Percentiles rank a stretch among this genome's conserved stretches.
Evolutionary conservation across 495 filamentous ascomycete genomes (phyloP).

Genomic region (Parmelia sp.): DNA sequence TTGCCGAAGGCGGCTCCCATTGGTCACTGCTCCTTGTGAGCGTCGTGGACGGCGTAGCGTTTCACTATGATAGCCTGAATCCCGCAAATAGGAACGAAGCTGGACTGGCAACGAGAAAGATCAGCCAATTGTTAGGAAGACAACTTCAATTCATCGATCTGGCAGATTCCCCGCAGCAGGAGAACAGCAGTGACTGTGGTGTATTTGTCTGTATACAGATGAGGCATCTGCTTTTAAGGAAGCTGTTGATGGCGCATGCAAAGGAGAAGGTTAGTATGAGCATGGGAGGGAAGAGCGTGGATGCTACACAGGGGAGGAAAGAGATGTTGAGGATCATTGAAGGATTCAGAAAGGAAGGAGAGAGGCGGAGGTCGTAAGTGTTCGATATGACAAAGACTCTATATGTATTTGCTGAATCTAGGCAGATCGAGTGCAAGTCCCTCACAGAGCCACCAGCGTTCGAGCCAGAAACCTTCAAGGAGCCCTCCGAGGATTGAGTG

Average conservation of each 20-base stretch:
- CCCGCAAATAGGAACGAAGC: conserved; percentile 73
- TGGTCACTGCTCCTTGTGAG: conserved; percentile 93
- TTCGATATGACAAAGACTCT: conserved; percentile 16
- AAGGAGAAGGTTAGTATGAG: conserved; percentile 88
- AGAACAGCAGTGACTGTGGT: conserved; percentile 88
- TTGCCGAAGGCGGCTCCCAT: conserved; percentile 84
- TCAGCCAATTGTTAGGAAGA: conserved; percentile 57
- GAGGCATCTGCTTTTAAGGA: conserved; percentile 76
- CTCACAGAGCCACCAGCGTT: conserved; percentile 4
- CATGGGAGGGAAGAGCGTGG: conserved; percentile 70
- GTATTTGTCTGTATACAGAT: conserved; percentile 94
- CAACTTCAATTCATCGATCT: conserved; percentile 67
- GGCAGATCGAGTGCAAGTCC: conserved; percentile 28
- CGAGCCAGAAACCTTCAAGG: conserved; percentile 27
- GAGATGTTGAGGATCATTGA: conserved; percentile 87
- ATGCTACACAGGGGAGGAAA: conserved; percentile 68
- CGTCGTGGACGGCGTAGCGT: conserved; percentile 80
- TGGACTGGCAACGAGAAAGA: conserved; percentile 51
- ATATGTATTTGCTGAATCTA: background rate
- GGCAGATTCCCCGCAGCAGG: conserved; percentile 81
- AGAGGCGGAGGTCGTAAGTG: conserved; percentile 70
- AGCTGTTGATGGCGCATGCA: conserved; percentile 68
- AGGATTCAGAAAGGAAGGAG: conserved; percentile 71
- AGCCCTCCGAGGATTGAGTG: conserved; percentile 44
- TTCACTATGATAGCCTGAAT: conserved; percentile 91